Evolutionary conservation across 192 early-diverging fungal species (phyloP).

Genomic region (Lobulomyces angularis): DNA sequence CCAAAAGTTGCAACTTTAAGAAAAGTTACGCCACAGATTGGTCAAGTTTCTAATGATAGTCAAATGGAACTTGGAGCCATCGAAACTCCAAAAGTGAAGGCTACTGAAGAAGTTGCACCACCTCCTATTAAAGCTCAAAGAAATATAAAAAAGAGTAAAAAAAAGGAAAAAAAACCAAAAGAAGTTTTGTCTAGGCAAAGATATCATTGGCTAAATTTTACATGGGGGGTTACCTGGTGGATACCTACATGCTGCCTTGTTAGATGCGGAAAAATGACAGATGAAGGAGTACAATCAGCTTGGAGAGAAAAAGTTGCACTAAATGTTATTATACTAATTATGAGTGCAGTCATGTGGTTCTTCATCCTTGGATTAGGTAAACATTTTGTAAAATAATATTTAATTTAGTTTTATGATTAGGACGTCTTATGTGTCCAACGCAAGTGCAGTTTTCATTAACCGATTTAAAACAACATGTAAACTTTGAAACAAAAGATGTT

Average conservation of each 20-base stretch:
- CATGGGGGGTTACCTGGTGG: slow-evolving; percentile 70
- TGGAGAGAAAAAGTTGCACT: slow-evolving; percentile 97
- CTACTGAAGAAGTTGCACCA: no score
- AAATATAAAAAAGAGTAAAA: slow-evolving; percentile 27
- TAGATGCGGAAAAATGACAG: slow-evolving; percentile 64
- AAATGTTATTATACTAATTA: slow-evolving; percentile 67
- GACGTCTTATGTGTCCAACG: slow-evolving; percentile 50
- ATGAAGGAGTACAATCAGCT: slow-evolving; percentile 67
- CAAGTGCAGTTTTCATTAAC: slow-evolving; percentile 10
- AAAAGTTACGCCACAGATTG: no score
- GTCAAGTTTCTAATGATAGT: no score
- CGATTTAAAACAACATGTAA: slow-evolving; percentile 13
- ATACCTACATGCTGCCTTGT: slow-evolving; percentile 59
- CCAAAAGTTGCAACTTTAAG: no score
- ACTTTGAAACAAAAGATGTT: slow-evolving; percentile 1
- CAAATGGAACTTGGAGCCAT: no score
- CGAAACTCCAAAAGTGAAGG: no score
- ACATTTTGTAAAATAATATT: slow-evolving; percentile 57
- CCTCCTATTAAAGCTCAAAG: no score
- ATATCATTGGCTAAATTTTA: slow-evolving; percentile 65
- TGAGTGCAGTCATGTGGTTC: slow-evolving; percentile 71
- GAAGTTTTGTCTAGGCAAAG: slow-evolving; percentile 46
- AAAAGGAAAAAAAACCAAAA: slow-evolving; percentile 37
- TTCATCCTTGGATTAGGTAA: slow-evolving; percentile 51
- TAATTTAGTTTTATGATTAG: slow-evolving; percentile 60